phyloP scores from a whole-genome alignment of 805 yeast genomes.

The Blastobotrys attinorum region DNA sequence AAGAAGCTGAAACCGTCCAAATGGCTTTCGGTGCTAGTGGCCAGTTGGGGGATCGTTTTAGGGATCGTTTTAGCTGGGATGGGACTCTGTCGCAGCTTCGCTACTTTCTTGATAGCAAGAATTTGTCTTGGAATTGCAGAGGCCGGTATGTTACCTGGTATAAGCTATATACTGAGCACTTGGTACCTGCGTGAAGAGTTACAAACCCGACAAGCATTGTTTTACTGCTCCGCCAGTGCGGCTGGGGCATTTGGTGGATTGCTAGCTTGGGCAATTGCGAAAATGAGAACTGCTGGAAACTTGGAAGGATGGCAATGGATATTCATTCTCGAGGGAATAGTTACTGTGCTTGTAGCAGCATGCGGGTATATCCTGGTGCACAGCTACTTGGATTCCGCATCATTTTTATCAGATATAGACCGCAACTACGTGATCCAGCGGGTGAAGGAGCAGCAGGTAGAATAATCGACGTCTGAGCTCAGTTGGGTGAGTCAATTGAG shows the following conservation, averaged over 20 bases:
- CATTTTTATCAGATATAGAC: background rate
- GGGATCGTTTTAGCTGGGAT: conserved; percentile 2
- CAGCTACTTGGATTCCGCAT: background rate
- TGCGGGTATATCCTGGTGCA: conserved; percentile 1
- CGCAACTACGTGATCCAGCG: background rate
- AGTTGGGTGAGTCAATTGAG: conserved; percentile 1
- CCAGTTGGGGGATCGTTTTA: conserved; percentile 5
- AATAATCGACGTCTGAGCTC: background rate
- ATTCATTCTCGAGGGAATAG: conserved; percentile 36
- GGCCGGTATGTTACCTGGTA: conserved; percentile 39
- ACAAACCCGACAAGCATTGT: conserved; percentile 31
- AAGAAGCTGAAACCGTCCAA: conserved; percentile 2
- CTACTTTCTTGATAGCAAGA: background rate
- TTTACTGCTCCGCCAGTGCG: conserved; percentile 31
- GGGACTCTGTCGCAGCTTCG: background rate
- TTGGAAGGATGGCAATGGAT: conserved; percentile 34
- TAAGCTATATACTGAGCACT: conserved; percentile 32
- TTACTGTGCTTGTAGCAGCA: conserved; percentile 30
- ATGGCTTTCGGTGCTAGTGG: conserved; percentile 7
- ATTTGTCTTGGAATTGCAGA: conserved; percentile 35
- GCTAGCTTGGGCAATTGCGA: conserved; percentile 35
- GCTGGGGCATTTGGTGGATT: conserved; percentile 36
- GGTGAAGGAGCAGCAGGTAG: background rate
- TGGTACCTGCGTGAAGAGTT: conserved; percentile 36
- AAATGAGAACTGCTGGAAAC: conserved; percentile 37